Base-by-base conservation (phyloP, 2,329 filamentous ascomycete species). In the Pyrenochaeta sp. region DNA sequence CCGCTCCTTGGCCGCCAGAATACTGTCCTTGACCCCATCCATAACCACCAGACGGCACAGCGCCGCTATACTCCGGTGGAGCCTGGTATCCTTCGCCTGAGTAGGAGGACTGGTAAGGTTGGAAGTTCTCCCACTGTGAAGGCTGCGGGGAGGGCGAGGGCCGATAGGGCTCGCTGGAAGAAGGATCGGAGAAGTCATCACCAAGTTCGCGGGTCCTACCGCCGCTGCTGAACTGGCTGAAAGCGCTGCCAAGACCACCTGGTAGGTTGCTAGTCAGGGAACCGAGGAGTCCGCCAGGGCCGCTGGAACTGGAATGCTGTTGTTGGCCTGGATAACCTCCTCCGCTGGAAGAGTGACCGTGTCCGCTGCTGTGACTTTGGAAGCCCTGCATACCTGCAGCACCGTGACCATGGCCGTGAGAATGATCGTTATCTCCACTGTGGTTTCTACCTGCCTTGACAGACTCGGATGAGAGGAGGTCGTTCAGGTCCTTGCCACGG, bases 381-480 rank as follows among this genome's bases (percentile, higher is more conserved):
- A 74, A 77, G 7, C 64, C 59, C 5, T 59, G 57, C n/a, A 71
- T 56, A 3, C 68, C 67, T 3, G 72, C 67, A 13, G 72, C 71
- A 8, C 74, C 74, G 39, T 77, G 72, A 3, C 69, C 67, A 13
- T 58, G 58, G 25, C 74, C 73, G 12, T 72, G 66, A 0, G 67
- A 69, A 44, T 78, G 76, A 54, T 76, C 74, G 39, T 77, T 59
- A 5, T 64, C 62, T 19, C 72, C 74, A 25, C 61, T 62, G 74
- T 97, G 92, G 75, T 98, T 99, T 75, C 89, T 90, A 44, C 94
- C 93, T 8, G 84, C 83, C 71, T 88, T 90, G 58, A 99, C 95
- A 6, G 91, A 92, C 52, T 96, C 88, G 0, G 93, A 92, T 47
- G 87, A 90, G 9, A 99, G 85, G n/a, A 95, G 72, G 52, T 86